Evolutionary conservation across 2,329 filamentous ascomycete species (phyloP), one percentile per base, ranked within the genome.

Genomic region (Penicillium oxalicum): DNA sequence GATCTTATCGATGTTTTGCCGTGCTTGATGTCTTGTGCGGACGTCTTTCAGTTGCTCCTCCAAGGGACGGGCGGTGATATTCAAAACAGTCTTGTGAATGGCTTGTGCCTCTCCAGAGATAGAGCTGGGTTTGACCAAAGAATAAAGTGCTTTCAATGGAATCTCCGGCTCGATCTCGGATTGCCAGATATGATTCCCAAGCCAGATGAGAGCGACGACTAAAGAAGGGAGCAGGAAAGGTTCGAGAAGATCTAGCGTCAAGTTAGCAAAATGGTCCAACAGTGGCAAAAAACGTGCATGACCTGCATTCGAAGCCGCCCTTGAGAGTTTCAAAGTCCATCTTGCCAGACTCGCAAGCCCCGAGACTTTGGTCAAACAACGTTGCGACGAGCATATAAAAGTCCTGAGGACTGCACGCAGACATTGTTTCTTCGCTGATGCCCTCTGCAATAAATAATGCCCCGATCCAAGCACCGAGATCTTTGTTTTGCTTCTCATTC

Each of bases 391-490:
- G 74, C 25, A 79, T 63, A 57, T 84, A 84, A 53, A 84, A 84
- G 36, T 83, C 78, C 45, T 83, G 80, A 1, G 82, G 82, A 36
- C 78, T 80, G 62, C 82, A 84, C 9, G 77, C 75, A 24, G 80
- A 78, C 72, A 83, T 82, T 2, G 82, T 76, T 50, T 85, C 82
- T 55, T 85, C 81, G 46, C 75, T 79, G 36, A 84, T 80, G 0
- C 78, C 78, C 61, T 84, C 80, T 2, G 80, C 78, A 35, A 82
- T 77, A 53, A 81, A 84, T 2, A 85, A 68, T 3, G 79, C 80
- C 40, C 75, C 76, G 29, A 84, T 75, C 82, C 82, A 85, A 28
- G 74, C 75, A 2, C 74, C 74, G 1, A 84, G 71, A 52, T 83
- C 76, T 42, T 75, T 77, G 49, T 71, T 74, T 57, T 82, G 78